Percentiles rank a stretch among this genome's conserved stretches.
phyloP scores from a whole-genome alignment of 805 yeast genomes.

The Kuraishia hungarica region DNA sequence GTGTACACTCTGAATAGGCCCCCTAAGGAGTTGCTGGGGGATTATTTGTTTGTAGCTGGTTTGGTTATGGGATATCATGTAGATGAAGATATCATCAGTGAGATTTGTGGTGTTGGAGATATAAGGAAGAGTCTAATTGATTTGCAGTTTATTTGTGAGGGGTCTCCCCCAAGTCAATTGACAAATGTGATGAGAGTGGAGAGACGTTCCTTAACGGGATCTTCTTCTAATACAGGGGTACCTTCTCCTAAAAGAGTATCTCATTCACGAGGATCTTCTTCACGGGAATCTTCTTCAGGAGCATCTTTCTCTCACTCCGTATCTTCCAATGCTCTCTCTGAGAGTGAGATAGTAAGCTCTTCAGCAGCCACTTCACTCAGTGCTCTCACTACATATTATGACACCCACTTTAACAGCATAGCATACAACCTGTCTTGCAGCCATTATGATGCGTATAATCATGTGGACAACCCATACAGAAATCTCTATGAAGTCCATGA shows the following conservation, averaged over 20 bases:
- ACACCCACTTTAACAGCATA: background rate
- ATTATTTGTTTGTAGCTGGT: constrained; percentile 19
- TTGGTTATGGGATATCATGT: constrained; percentile 16
- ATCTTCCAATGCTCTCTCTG: too few species aligned
- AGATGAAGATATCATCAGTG: constrained; percentile 11
- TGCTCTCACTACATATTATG: background rate
- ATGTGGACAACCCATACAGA: background rate
- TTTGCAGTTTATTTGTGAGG: constrained; percentile 18
- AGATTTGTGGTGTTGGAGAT: constrained; percentile 10
- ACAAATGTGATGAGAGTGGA: background rate
- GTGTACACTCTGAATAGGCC: constrained; percentile 13
- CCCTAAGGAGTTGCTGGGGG: background rate
- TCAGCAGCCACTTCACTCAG: too few species aligned
- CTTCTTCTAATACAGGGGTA: too few species aligned
- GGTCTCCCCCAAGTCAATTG: background rate
- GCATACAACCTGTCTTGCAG: background rate
- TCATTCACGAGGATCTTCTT: too few species aligned
- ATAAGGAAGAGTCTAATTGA: constrained; percentile 20
- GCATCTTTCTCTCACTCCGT: too few species aligned
- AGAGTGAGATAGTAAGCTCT: too few species aligned
- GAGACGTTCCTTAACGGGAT: background rate
- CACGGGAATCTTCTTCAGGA: too few species aligned
- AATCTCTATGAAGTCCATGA: background rate
- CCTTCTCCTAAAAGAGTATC: too few species aligned
- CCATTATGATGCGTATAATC: background rate